A percentile compares a stretch with the other conserved stretches of the same genome.
Conservation (phyloP, 2,329 filamentous ascomycete genomes). For the Diaporthe vaccinii region DNA sequence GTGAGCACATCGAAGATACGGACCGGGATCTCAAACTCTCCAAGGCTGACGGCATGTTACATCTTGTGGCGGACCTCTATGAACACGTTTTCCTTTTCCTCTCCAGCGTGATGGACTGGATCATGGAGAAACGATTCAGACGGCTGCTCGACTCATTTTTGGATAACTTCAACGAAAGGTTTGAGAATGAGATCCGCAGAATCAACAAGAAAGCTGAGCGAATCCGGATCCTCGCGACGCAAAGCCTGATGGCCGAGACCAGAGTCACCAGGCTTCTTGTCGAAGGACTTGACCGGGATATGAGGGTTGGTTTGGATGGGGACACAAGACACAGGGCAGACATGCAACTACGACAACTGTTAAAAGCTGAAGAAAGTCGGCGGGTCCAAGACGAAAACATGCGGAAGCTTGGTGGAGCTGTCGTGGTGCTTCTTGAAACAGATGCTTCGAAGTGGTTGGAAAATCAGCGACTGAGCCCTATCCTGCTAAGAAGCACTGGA, state of each 20-base stretch:
- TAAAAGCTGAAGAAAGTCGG: not conserved
- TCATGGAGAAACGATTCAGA: conserved; percentile 41
- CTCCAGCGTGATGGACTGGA: conserved; percentile 44
- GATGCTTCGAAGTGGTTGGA: not conserved
- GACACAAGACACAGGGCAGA: not conserved
- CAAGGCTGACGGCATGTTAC: conserved; percentile 38
- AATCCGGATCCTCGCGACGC: conserved; percentile 35
- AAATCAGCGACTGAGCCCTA: not conserved
- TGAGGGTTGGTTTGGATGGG: conserved; percentile 39
- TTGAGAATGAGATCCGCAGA: conserved; percentile 39
- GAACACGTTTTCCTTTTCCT: conserved; percentile 47
- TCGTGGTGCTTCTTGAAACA: not conserved
- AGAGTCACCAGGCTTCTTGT: conserved; percentile 34
- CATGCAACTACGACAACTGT: not conserved
- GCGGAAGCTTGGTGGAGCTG: not conserved
- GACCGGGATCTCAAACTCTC: conserved; percentile 37
- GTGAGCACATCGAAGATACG: conserved; percentile 41
- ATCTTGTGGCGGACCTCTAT: conserved; percentile 43
- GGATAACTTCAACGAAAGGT: conserved; percentile 37
- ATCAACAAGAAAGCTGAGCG: conserved; percentile 36
- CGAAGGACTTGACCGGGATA: conserved; percentile 31
- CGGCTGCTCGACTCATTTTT: conserved; percentile 44
- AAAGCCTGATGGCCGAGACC: conserved; percentile 39
- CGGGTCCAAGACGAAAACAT: not conserved
- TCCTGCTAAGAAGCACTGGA: not conserved